Base-by-base conservation (phyloP, 2,329 filamentous ascomycete genomes). In the Calonectria pseudoreteaudii region DNA sequence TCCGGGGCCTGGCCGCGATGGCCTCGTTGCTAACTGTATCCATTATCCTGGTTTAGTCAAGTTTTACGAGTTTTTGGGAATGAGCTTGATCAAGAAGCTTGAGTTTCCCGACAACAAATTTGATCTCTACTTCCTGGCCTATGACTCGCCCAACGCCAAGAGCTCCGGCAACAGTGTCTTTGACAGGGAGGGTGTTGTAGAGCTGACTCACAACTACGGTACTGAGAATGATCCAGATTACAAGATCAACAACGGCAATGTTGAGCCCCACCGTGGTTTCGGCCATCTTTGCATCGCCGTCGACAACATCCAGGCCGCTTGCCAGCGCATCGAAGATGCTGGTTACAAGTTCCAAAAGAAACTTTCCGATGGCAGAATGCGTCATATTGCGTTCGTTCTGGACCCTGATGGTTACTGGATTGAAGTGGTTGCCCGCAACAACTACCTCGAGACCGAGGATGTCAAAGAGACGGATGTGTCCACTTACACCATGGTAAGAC, bases 271-370 rank as follows among this genome's bases (percentile, higher is more conserved):
- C 84, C 93, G 92, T 68, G 94, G 94, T 2, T 96, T 97, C 82
- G 95, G 95, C 4, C 96, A 98, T 84, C 91, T 95, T 28, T 96
- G 94, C 81, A 93, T 98, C 83, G 91, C 91, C 66, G 94, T 95
- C 65, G 94, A 95, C 86, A 92, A 95, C 84, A 93, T 98, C 76
- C 94, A 98, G 86, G 95, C 94, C 4, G 96, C 96, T 2, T 98
- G 97, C 88, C 88, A 95, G 87, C 91, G 96, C 71, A 90, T 99
- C 74, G 95, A 98, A 84, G 94, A 96, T 82, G 95, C 94, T 9
- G 96, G 96, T 0, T 98, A 98, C 86, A 91, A 90, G 76, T 99
- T 98, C 86, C 95, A 98, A 89, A 98, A 98, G 91, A 97, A 95
- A 86, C 88, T 98, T 71, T 92, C 92, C 0, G 96, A 98, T 78